A percentile compares a stretch with the other conserved stretches of the same genome.
Conservation (phyloP, 2,329 filamentous ascomycete genomes). For the Curvularia lunata region DNA sequence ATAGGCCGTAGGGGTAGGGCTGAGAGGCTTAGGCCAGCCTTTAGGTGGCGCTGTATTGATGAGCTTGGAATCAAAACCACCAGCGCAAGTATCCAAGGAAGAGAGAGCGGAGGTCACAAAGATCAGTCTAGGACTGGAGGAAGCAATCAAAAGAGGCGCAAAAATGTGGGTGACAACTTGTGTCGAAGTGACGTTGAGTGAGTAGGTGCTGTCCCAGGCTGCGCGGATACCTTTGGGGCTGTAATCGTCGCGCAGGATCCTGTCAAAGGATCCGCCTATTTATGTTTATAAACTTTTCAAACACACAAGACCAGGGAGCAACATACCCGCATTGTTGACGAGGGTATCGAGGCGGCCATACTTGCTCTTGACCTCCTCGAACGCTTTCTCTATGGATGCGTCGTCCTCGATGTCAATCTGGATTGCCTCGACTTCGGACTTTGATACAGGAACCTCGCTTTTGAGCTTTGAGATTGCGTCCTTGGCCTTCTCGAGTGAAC, state of each 20-base stretch:
- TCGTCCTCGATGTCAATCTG: slow-evolving; percentile 63
- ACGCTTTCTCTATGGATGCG: slow-evolving; percentile 57
- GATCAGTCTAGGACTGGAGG: slow-evolving; percentile 44
- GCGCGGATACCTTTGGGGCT: slow-evolving; percentile 44
- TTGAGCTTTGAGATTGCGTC: slow-evolving; percentile 42
- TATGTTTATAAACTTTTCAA: slow-evolving; percentile 30
- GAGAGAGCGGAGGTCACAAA: slow-evolving; percentile 54
- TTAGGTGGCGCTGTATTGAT: slow-evolving; percentile 35
- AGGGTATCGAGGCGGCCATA: slow-evolving; percentile 59
- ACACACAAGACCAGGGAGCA: accelerated
- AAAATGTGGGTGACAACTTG: slow-evolving; percentile 47
- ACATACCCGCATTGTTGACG: slow-evolving; percentile 63
- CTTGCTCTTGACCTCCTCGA: slow-evolving; percentile 51
- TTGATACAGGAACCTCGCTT: slow-evolving; percentile 50
- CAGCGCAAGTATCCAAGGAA: slow-evolving; percentile 43
- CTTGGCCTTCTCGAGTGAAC: slow-evolving; percentile 59
- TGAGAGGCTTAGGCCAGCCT: slow-evolving; percentile 57
- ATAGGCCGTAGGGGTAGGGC: slow-evolving; percentile 44
- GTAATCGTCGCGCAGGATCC: slow-evolving; percentile 29
- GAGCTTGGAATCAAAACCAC: slow-evolving; percentile 33
- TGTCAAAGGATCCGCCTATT: slow-evolving; percentile 57
- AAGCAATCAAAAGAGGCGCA: slow-evolving; percentile 49
- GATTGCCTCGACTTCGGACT: slow-evolving; percentile 55
- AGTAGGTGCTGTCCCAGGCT: slow-evolving; percentile 47
- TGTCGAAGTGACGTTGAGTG: slow-evolving; percentile 50